Evolutionary conservation across 2,329 filamentous ascomycete species (phyloP).

Genomic region (Macrophomina phaseolina): DNA sequence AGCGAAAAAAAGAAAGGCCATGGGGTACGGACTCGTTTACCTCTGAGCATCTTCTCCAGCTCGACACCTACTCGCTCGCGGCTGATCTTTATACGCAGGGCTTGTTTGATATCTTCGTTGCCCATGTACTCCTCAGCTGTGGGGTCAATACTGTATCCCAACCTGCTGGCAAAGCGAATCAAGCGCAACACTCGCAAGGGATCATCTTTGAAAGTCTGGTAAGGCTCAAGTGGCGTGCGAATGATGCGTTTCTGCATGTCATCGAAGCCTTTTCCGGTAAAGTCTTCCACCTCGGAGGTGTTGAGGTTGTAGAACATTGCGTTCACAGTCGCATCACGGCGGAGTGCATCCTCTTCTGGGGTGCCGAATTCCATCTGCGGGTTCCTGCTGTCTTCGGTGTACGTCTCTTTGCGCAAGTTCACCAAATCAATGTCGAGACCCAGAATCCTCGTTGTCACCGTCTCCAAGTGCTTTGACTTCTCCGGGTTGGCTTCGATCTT

Average conservation of each 20-base stretch:
- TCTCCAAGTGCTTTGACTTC: slow-evolving; percentile 95
- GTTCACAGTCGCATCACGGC: slow-evolving; percentile 92
- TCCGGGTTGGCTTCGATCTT: slow-evolving; percentile 92
- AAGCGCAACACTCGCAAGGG: slow-evolving; percentile 85
- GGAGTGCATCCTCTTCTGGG: slow-evolving; percentile 83
- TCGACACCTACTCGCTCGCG: slow-evolving; percentile 87
- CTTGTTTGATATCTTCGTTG: slow-evolving; percentile 75
- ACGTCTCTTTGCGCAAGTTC: slow-evolving; percentile 90
- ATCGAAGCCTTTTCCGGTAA: slow-evolving; percentile 73
- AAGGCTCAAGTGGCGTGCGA: slow-evolving; percentile 83
- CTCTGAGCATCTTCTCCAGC: slow-evolving; percentile 85
- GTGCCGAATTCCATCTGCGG: slow-evolving; percentile 94
- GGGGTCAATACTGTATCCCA: slow-evolving; percentile 78
- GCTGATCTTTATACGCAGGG: slow-evolving; percentile 87
- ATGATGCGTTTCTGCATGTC: slow-evolving; percentile 78
- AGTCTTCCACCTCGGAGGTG: slow-evolving; percentile 80
- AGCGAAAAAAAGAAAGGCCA: background rate
- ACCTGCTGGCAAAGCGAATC: slow-evolving; percentile 86
- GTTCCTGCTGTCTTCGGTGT: slow-evolving; percentile 85
- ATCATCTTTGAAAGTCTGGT: slow-evolving; percentile 93
- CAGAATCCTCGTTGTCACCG: slow-evolving; percentile 83
- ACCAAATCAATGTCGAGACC: slow-evolving; percentile 92
- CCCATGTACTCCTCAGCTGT: slow-evolving; percentile 76
- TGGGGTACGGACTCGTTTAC: slow-evolving; percentile 51
- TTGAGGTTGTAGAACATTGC: slow-evolving; percentile 95